Conservation (phyloP, 1,284 basidiomycete species). For the Cronartium quercuum region DNA sequence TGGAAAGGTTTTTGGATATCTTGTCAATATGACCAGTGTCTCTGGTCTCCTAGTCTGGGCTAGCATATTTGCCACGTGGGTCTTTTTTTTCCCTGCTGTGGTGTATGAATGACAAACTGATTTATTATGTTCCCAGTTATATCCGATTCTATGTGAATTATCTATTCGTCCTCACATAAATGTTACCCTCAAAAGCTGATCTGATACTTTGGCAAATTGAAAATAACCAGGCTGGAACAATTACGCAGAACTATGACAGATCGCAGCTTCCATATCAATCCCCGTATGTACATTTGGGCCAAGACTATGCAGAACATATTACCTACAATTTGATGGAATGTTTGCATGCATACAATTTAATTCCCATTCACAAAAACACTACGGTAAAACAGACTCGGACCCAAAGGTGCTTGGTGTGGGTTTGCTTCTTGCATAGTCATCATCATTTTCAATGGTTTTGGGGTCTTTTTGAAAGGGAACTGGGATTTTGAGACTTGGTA, state of each 20-base stretch:
- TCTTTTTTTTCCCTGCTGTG: neutral
- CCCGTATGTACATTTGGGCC: slow-evolving; percentile 32
- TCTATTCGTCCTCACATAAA: neutral
- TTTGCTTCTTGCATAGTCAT: neutral
- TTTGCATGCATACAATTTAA: too few species aligned
- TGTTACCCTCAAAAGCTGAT: neutral
- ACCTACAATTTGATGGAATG: too few species aligned
- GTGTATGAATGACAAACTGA: too few species aligned
- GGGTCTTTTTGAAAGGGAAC: neutral
- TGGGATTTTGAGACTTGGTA: neutral
- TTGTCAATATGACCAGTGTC: slow-evolving; percentile 43
- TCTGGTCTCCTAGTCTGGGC: slow-evolving; percentile 71
- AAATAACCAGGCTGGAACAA: slow-evolving; percentile 58
- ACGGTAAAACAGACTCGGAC: neutral
- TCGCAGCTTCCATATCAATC: slow-evolving; percentile 61
- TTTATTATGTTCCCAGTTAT: neutral
- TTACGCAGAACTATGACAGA: slow-evolving; percentile 66
- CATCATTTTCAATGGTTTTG: slow-evolving; percentile 6
- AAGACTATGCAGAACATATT: too few species aligned
- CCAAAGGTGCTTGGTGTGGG: slow-evolving; percentile 1
- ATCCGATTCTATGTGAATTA: neutral
- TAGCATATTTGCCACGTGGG: slow-evolving; percentile 67
- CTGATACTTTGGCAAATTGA: neutral
- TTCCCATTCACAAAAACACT: too few species aligned
- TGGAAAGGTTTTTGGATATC: neutral